Percentiles rank a stretch among this genome's conserved stretches.
phyloP scores from a whole-genome alignment of 345 rosid species.

The Brassica carinata region DNA sequence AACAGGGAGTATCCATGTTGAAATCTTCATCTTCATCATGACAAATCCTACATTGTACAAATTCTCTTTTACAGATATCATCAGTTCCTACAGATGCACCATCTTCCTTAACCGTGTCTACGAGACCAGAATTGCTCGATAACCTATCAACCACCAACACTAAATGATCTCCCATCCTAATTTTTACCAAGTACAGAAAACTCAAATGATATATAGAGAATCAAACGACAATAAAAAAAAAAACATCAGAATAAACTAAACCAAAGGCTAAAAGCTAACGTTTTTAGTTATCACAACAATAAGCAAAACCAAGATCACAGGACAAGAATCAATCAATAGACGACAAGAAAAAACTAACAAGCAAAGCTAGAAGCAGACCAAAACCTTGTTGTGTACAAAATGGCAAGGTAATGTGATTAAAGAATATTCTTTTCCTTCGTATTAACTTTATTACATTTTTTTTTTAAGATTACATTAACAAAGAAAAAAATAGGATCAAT shows the following conservation, averaged over 20 bases:
- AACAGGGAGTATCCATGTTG: constrained; percentile 82
- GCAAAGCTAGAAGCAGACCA: neutral
- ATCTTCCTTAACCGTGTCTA: constrained; percentile 28
- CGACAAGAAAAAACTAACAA: constrained; percentile 12
- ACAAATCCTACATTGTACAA: constrained; percentile 81
- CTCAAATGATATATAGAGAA: neutral
- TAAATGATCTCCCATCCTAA: constrained; percentile 79
- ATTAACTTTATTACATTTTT: neutral
- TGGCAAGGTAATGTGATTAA: neutral
- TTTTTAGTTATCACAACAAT: neutral
- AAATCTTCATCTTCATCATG: constrained; percentile 80
- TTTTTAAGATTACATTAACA: neutral
- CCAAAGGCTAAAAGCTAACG: constrained; percentile 5
- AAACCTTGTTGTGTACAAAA: neutral
- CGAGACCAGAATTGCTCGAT: constrained; percentile 50
- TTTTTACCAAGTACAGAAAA: constrained; percentile 24
- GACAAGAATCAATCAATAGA: constrained; percentile 11
- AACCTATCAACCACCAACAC: constrained; percentile 63
- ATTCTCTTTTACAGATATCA: constrained; percentile 44
- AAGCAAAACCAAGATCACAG: constrained; percentile 21
- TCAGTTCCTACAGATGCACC: constrained; percentile 37
- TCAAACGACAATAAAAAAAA: neutral
- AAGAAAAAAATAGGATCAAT: constrained; percentile 40
- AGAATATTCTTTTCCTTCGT: constrained; percentile 32
- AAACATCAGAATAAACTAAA: neutral